phyloP scores from a whole-genome alignment of 768 basidiomycete species.

The Asterophora lycoperdoides region DNA sequence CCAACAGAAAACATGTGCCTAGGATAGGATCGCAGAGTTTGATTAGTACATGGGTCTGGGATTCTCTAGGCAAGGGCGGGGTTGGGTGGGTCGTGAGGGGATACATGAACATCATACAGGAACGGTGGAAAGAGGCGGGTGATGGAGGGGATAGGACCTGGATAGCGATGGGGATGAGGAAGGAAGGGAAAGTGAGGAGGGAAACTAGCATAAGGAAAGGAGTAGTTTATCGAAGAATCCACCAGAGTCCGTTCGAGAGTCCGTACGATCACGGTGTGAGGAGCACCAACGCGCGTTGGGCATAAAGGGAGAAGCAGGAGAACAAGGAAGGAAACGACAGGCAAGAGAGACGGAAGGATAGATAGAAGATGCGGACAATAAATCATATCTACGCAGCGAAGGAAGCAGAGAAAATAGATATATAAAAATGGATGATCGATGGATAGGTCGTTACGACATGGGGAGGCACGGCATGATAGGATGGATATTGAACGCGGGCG shows the following conservation, averaged over 20 bases:
- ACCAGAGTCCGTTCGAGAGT: constrained; percentile 3
- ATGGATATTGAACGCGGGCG: neutral
- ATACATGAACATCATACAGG: neutral
- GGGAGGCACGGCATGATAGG: neutral
- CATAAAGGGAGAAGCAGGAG: neutral
- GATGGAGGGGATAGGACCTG: no score
- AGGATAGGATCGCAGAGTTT: neutral
- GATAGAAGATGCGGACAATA: constrained; percentile 5
- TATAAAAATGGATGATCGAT: neutral
- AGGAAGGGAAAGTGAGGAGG: neutral
- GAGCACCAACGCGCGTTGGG: neutral
- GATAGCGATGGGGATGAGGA: no score
- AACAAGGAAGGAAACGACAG: neutral
- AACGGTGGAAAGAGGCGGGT: neutral
- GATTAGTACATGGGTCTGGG: constrained; percentile 8
- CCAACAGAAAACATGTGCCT: neutral
- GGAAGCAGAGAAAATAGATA: constrained; percentile 5
- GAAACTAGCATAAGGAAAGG: neutral
- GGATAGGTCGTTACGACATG: constrained; percentile 8
- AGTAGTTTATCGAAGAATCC: constrained; percentile 8
- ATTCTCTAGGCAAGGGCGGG: neutral
- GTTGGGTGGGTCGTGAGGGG: neutral
- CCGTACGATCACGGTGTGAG: neutral
- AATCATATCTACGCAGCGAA: constrained; percentile 12
- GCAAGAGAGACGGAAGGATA: neutral